phyloP scores from a whole-genome alignment of 805 yeast species.

The Huiozyma naganishii region DNA sequence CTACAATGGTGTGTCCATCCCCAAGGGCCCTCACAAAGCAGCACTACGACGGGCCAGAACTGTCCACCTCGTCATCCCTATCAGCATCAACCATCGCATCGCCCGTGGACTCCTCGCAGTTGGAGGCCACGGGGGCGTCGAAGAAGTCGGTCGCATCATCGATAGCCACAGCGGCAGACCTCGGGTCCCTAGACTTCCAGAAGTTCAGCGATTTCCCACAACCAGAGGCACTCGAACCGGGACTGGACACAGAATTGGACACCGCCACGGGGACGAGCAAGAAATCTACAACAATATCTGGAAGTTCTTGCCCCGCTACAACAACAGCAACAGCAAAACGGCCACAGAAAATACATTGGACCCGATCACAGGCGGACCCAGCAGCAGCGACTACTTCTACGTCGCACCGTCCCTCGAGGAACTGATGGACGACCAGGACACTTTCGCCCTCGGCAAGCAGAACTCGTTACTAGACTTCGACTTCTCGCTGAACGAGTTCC shows the following conservation, averaged over 20 bases:
- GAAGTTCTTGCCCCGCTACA: constrained; percentile 9
- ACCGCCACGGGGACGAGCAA: constrained; percentile 3
- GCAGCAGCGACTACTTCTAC: constrained; percentile 3
- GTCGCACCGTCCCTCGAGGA: constrained; percentile 27
- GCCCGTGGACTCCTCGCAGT: not conserved
- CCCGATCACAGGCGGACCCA: not conserved
- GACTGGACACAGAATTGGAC: not conserved
- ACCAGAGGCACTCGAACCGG: not conserved
- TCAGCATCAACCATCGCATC: not conserved
- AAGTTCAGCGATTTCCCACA: constrained; percentile 1
- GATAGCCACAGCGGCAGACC: not conserved
- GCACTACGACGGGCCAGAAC: not conserved
- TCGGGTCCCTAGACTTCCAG: not conserved
- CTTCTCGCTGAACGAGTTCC: not conserved
- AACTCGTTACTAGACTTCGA: not conserved
- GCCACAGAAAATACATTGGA: not conserved
- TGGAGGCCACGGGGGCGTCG: not conserved
- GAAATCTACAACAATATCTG: constrained; percentile 7
- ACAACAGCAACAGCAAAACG: not conserved
- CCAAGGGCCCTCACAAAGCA: not conserved
- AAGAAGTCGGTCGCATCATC: too few species aligned
- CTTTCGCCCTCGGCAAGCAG: not conserved
- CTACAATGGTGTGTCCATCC: not conserved
- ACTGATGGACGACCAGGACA: constrained; percentile 25
- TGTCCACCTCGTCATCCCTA: not conserved